These are phyloP conservation scores for Penicillium crystallinum DNA, from an alignment of 495 filamentous ascomycete genomes.

Conservation along the genomic window DNA sequence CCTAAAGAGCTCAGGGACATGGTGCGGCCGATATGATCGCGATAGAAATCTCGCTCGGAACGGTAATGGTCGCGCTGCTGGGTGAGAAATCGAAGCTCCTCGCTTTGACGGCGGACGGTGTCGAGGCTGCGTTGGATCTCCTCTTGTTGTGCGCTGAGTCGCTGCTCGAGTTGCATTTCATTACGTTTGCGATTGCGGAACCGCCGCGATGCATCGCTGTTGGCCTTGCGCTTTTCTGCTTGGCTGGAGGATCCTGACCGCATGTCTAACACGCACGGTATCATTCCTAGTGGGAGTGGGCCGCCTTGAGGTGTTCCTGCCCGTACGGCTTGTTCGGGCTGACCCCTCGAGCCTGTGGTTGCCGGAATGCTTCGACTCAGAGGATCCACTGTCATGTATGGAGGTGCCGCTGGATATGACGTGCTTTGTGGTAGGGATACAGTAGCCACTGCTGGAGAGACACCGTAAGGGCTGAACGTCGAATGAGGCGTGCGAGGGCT, in stretches of 20 bases:
- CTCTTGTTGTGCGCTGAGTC: slow-evolving; percentile 50
- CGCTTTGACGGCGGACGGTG: slow-evolving; percentile 51
- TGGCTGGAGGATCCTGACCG: slow-evolving; percentile 79
- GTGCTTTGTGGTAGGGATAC: slow-evolving; percentile 21
- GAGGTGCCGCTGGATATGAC: slow-evolving; percentile 14
- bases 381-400: slow-evolving; percentile 30
- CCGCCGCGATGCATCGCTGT: slow-evolving; percentile 85
- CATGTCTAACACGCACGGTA: slow-evolving; percentile 61
- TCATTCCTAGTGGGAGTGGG: slow-evolving; percentile 42
- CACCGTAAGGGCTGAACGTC: slow-evolving; percentile 43
- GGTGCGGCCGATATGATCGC: slow-evolving; percentile 54
- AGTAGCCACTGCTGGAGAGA: slow-evolving; percentile 36
- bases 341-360: slow-evolving; percentile 22
- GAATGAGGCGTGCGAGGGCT: slow-evolving; percentile 53
- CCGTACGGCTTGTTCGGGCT: slow-evolving; percentile 33
- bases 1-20: slow-evolving; percentile 39
- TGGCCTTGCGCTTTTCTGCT: slow-evolving; percentile 88
- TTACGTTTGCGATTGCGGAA: slow-evolving; percentile 90
- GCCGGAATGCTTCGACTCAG: slow-evolving; percentile 21
- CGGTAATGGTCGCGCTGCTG: slow-evolving; percentile 52
- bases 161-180: slow-evolving; percentile 68
- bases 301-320: slow-evolving; percentile 32
- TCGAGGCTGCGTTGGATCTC: slow-evolving; percentile 54
- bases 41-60: slow-evolving; percentile 59
- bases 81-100: slow-evolving; percentile 51